Evolutionary conservation across 495 filamentous ascomycete species (phyloP).

Genomic region (Hyphodiscus hymeniophilus): DNA sequence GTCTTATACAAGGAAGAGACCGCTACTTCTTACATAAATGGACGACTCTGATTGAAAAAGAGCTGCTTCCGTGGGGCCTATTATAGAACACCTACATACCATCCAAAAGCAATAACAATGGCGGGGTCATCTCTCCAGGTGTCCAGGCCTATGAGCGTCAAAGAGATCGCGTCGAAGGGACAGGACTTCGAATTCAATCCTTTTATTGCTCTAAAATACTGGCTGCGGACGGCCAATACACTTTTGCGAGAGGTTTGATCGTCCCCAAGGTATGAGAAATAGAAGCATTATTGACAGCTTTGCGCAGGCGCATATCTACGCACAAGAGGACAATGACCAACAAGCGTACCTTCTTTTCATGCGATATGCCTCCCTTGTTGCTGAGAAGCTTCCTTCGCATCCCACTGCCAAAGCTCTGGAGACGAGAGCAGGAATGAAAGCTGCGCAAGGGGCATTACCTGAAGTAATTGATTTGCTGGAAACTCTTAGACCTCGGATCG

Average conservation of each 20-base stretch:
- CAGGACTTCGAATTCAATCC: constrained; percentile 72
- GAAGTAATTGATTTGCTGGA: constrained; percentile 51
- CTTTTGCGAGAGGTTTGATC: constrained; percentile 64
- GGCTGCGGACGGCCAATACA: constrained; percentile 72
- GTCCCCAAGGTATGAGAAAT: not conserved
- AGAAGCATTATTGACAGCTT: constrained; percentile 10
- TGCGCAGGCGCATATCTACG: constrained; percentile 65
- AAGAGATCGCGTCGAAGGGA: constrained; percentile 63
- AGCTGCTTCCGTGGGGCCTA: not conserved
- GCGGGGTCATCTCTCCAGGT: constrained; percentile 17
- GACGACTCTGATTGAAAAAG: not conserved
- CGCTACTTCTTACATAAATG: not conserved
- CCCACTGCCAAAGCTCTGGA: constrained; percentile 44
- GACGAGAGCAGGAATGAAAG: constrained; percentile 24
- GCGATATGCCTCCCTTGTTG: constrained; percentile 66
- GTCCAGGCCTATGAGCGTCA: constrained; percentile 56
- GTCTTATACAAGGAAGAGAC: not conserved
- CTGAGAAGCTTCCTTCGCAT: constrained; percentile 51
- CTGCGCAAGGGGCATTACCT: constrained; percentile 10
- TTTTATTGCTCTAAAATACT: constrained; percentile 63
- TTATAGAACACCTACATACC: not conserved
- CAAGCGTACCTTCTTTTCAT: constrained; percentile 83
- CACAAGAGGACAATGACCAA: constrained; percentile 75
- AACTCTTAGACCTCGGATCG: constrained; percentile 55
- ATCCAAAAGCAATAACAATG: constrained; percentile 11